Evolutionary conservation across 1,284 basidiomycete species (phyloP).

Genomic region (Apiotrichum sp.): DNA sequence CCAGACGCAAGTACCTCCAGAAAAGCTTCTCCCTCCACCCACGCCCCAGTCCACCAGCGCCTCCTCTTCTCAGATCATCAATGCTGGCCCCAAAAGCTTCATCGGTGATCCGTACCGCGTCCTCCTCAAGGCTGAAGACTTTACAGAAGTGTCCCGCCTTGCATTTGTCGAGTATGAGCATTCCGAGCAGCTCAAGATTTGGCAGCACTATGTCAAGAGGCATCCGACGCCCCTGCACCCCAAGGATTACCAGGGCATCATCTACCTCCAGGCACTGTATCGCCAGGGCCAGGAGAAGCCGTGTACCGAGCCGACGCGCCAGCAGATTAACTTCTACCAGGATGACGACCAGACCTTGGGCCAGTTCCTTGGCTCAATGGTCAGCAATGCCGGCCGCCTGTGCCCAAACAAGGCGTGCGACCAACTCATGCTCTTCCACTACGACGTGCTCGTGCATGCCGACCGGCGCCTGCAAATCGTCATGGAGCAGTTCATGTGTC

Average conservation of each 20-base stretch:
- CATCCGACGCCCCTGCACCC: conserved; percentile 78
- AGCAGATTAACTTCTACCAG: conserved; percentile 82
- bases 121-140: conserved; percentile 48
- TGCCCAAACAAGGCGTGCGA: conserved; percentile 81
- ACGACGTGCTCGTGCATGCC: conserved; percentile 82
- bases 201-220: conserved; percentile 84
- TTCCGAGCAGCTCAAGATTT: conserved; percentile 74
- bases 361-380: conserved; percentile 74
- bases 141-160: conserved; percentile 64
- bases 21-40: no score
- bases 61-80: neutral
- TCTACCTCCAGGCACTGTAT: conserved; percentile 41
- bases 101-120: conserved; percentile 36
- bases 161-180: conserved; percentile 69
- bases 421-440: conserved; percentile 74
- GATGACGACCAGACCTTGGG: conserved; percentile 87
- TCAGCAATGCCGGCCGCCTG: conserved; percentile 60
- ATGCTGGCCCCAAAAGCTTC: neutral
- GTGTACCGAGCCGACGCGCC: conserved; percentile 52
- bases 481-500: conserved; percentile 63
- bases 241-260: conserved; percentile 85
- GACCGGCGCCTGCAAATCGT: conserved; percentile 75
- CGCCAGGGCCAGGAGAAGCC: conserved; percentile 48
- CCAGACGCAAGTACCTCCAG: no score
- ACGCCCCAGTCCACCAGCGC: neutral